These are phyloP conservation scores for Ophiostoma triangulosporum DNA, from an alignment of 2,329 filamentous ascomycete species.

Conservation along the genomic window DNA sequence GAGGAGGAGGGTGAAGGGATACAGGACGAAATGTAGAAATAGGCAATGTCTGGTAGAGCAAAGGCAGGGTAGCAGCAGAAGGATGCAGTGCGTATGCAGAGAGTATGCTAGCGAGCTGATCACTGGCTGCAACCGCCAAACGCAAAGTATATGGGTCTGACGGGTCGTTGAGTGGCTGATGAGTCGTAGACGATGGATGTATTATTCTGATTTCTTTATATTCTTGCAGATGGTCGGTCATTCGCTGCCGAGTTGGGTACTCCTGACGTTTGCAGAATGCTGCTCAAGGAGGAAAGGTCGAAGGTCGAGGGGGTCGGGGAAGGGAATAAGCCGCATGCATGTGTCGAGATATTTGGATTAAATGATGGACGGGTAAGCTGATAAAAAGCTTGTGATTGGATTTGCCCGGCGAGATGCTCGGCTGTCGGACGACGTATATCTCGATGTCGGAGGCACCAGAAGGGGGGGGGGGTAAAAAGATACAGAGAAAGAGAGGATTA, in stretches of 20 bases:
- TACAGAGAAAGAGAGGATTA: no score
- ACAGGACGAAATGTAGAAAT: not conserved
- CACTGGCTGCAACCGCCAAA: slow-evolving; percentile 1
- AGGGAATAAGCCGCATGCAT: not conserved
- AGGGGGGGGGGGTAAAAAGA: no score
- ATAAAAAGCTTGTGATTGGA: no score
- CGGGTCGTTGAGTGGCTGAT: not conserved
- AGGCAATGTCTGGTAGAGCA: not conserved
- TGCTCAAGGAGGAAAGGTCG: not conserved
- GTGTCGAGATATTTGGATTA: no score
- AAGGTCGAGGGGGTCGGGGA: no score
- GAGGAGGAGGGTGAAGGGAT: not conserved
- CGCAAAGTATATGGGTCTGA: not conserved
- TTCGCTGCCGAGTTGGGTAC: no score
- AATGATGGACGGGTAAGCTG: not conserved
- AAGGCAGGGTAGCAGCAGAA: slow-evolving; percentile 2
- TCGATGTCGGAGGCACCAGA: no score
- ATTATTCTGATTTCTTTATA: no score
- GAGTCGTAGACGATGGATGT: no score
- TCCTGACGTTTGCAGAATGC: slow-evolving; percentile 8
- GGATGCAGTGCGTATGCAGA: not conserved
- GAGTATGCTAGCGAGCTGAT: not conserved
- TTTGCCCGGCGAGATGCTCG: no score
- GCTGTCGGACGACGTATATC: no score
- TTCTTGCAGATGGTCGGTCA: no score